A percentile compares a stretch with the other conserved stretches of the same genome.
phyloP scores from a whole-genome alignment of 2,329 filamentous ascomycete species.

The Fusarium ramigenum region DNA sequence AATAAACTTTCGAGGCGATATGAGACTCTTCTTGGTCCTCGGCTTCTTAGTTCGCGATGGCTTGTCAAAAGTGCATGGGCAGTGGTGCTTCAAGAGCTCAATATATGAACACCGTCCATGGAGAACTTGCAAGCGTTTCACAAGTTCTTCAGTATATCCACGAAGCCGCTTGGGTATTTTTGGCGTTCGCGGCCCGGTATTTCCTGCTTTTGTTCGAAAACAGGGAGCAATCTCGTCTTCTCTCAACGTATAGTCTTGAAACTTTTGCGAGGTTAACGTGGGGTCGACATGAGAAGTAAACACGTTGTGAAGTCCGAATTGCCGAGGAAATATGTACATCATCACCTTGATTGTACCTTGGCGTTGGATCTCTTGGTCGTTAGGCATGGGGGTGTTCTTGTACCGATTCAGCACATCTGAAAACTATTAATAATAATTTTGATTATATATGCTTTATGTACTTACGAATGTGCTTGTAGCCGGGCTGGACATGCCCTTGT shows the following conservation, averaged over 20 bases:
- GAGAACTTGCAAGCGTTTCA: constrained; percentile 73
- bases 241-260: constrained; percentile 86
- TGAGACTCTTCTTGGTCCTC: constrained; percentile 1
- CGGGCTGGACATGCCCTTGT: constrained; percentile 73
- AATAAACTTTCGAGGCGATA: constrained; percentile 1
- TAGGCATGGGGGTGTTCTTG: constrained; percentile 35
- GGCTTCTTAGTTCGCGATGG: background rate
- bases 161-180: constrained; percentile 74
- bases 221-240: constrained; percentile 77
- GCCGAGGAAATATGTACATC: constrained; percentile 93
- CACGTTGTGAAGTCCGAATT: constrained; percentile 92
- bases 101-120: constrained; percentile 82
- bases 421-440: constrained; percentile 22
- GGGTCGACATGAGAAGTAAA: constrained; percentile 77
- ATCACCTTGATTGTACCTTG: constrained; percentile 74
- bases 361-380: constrained; percentile 24
- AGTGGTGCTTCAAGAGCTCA: constrained; percentile 83
- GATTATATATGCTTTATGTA: constrained; percentile 43
- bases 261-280: constrained; percentile 73
- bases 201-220: constrained; percentile 26
- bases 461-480: constrained; percentile 82
- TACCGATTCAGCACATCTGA: constrained; percentile 84
- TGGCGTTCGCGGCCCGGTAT: constrained; percentile 18
- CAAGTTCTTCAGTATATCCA: constrained; percentile 66
- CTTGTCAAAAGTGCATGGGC: constrained; percentile 60